Percentiles rank a stretch among this genome's conserved stretches.
Evolutionary conservation across 257 asterid species (phyloP).

Genomic region (Nyctanthes arbortristis): DNA sequence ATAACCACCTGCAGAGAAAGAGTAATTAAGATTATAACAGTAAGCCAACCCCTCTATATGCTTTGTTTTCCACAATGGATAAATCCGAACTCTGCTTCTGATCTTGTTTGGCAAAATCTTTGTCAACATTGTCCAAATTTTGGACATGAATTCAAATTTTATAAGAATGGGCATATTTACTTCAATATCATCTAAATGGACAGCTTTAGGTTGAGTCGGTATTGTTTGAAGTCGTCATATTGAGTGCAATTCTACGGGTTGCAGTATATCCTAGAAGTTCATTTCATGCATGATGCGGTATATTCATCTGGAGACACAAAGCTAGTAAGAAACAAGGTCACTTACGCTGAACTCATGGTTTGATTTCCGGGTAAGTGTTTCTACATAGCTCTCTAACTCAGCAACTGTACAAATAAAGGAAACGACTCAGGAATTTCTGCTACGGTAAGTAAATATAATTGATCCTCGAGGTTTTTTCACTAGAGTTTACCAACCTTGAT

Average conservation of each 20-base stretch:
- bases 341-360: slow-evolving; percentile 85
- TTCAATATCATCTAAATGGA: too few relatives aligned
- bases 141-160: neutral
- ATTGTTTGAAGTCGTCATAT: neutral
- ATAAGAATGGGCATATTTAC: too few relatives aligned
- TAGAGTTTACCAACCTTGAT: slow-evolving; percentile 56
- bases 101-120: neutral
- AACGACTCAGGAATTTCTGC: neutral
- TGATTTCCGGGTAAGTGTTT: slow-evolving; percentile 68
- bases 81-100: neutral
- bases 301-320: neutral
- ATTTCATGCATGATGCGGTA: neutral
- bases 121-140: neutral
- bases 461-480: neutral
- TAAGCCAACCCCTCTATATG: neutral
- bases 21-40: neutral
- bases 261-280: neutral
- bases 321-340: slow-evolving; percentile 8
- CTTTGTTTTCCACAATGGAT: neutral
- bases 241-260: neutral
- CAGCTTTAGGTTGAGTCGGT: too few relatives aligned
- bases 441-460: too few relatives aligned
- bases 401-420: slow-evolving; percentile 24
- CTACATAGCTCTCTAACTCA: slow-evolving; percentile 69
- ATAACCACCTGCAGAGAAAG: slow-evolving; percentile 65